A percentile compares a stretch with the other conserved stretches of the same genome.
Evolutionary conservation across 192 early-diverging fungal species (phyloP).

Genomic region (Linnemannia schmuckeri): DNA sequence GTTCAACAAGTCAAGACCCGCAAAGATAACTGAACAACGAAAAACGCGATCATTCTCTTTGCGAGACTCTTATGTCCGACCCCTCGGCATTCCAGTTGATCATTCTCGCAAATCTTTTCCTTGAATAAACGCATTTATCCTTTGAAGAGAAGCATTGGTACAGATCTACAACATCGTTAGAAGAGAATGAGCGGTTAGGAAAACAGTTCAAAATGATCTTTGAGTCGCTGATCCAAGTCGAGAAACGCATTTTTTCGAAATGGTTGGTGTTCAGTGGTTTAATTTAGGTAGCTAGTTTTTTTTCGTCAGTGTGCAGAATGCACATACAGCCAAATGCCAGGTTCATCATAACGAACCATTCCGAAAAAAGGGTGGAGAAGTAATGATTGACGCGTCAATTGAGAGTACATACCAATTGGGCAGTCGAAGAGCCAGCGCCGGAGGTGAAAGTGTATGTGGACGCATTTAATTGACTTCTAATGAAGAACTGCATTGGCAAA

Average conservation of each 20-base stretch:
- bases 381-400: background rate
- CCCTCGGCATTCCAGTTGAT: background rate
- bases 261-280: constrained; percentile 27
- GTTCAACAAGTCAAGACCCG: background rate
- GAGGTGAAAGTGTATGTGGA: background rate
- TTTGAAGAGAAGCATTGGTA: background rate
- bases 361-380: background rate
- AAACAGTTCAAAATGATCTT: background rate
- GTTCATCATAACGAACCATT: constrained; percentile 36
- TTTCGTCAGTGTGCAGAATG: constrained; percentile 57
- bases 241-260: background rate
- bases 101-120: background rate
- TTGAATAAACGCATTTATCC: background rate
- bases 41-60: background rate
- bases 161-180: background rate
- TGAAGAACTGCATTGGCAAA: background rate
- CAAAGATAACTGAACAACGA: background rate
- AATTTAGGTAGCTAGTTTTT: constrained; percentile 56
- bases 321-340: constrained; percentile 59
- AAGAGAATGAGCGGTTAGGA: constrained; percentile 3
- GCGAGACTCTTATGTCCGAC: background rate
- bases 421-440: background rate
- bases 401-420: constrained; percentile 12
- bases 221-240: background rate
- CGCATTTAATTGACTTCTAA: background rate